Conservation (phyloP, 83 land plant genomes). For the Thuja plicata region DNA sequence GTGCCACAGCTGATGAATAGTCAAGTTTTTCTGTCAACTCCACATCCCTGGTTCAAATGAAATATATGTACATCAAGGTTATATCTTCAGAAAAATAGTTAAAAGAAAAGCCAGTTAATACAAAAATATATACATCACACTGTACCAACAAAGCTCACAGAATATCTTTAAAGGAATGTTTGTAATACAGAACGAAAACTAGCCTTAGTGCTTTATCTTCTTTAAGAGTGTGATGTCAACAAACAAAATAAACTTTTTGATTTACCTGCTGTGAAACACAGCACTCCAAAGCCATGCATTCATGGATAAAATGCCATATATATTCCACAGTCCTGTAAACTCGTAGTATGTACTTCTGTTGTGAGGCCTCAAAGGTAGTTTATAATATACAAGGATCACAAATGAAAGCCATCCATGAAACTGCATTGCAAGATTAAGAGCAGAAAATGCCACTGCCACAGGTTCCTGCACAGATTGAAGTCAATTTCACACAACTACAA, state of each 20-base stretch:
- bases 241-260: constrained; percentile 6
- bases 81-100: neutral
- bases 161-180: constrained; percentile 33
- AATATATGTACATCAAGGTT: neutral
- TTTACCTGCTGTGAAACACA: constrained; percentile 87
- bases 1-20: constrained; percentile 85
- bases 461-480: constrained; percentile 65
- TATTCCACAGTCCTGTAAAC: constrained; percentile 75
- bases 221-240: constrained; percentile 43
- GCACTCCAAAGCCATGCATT: constrained; percentile 96
- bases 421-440: constrained; percentile 78
- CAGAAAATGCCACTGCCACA: constrained; percentile 78
- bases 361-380: constrained; percentile 63
- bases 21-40: constrained; percentile 78
- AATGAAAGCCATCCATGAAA: constrained; percentile 92
- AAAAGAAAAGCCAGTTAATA: neutral
- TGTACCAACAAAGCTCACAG: neutral
- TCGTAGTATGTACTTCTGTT: constrained; percentile 74
- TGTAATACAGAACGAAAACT: constrained; percentile 13
- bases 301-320: constrained; percentile 82
- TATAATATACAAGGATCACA: constrained; percentile 64
- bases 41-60: constrained; percentile 56
- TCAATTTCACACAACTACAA: neutral
- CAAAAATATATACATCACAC: neutral
- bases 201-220: constrained; percentile 49